Evolutionary conservation across 345 rosid species (phyloP), one percentile per base, ranked within the genome.

Genomic region (Draba incana): DNA sequence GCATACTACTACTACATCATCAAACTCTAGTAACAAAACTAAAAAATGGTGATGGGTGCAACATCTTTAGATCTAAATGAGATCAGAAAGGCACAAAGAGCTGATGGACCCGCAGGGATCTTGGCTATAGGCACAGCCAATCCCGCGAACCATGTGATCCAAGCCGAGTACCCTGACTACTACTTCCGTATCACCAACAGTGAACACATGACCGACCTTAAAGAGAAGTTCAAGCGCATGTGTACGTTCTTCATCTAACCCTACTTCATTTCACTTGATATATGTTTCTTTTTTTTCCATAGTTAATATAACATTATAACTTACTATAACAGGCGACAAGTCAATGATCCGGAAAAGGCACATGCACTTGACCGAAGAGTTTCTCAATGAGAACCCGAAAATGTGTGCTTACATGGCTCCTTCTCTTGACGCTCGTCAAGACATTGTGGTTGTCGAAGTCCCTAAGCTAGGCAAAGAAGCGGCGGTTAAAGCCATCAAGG

Each of bases 401-500:
- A 78, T 90, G 64, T 87, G 91, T 5, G 89, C 81, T 3, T 85
- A 84, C 80, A 80, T 80, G 92, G 89, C 88, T 7, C 83, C 89
- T 9, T 90, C 96, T 1, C 75, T 87, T 8, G 92, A 90, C 52
- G 91, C 79, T 0, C 77, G 96, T 6, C 96, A 90, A 14, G 96
- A 90, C 69, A 81, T 90, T 12, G 89, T 87, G 65, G 92, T 90
- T 24, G 93, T 87, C 4, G 93, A 90, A 58, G 81, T 90, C 7
- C 96, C 96, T 2, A 90, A 78, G 78, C 78, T 89, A 1, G 96
- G 96, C 2, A 89, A 89, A 67, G 91, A 87, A 46, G 96, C 96
- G 0, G 96, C 96, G 0, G 57, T 72, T 16, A 85, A 84, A 63
- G 96, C 96, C 51, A 85, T 89, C 75, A 84, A 89, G 63, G 88